Conservation (phyloP, 2,329 filamentous ascomycete genomes). For the Colletotrichum sp. region DNA sequence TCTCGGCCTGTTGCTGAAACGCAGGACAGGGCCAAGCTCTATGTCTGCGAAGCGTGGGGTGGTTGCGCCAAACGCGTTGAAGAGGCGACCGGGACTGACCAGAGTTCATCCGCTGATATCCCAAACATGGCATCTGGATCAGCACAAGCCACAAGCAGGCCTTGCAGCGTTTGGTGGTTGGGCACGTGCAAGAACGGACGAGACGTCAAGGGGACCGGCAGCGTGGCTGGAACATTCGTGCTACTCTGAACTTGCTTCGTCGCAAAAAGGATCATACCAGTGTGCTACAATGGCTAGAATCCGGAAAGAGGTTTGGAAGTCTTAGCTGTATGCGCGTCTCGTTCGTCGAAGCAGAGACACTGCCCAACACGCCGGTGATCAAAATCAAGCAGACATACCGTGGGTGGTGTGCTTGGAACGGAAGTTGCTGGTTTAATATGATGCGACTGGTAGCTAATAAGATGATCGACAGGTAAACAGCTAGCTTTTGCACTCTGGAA, state of each 20-base stretch:
- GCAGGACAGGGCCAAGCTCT: neutral
- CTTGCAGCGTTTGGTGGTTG: neutral
- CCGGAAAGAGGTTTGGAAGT: neutral
- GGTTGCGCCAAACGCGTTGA: neutral
- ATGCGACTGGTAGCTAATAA: neutral
- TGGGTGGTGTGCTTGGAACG: neutral
- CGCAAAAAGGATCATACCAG: neutral
- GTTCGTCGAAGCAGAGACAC: neutral
- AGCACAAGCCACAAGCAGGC: neutral
- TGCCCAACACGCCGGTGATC: neutral
- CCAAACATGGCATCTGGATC: neutral
- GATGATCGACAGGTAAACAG: conserved; percentile 10
- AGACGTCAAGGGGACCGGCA: neutral
- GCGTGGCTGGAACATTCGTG: neutral
- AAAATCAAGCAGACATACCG: neutral
- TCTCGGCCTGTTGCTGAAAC: neutral
- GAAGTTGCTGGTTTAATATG: neutral
- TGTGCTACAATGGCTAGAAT: neutral
- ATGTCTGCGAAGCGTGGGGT: neutral
- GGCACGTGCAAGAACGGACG: neutral
- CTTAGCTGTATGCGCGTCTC: neutral
- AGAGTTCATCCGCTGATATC: neutral
- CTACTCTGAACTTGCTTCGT: neutral
- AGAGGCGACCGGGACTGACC: neutral
- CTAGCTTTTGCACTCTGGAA: neutral